Conservation (phyloP, 176 grass and related monocot species). For the Musa schizocarpa region DNA sequence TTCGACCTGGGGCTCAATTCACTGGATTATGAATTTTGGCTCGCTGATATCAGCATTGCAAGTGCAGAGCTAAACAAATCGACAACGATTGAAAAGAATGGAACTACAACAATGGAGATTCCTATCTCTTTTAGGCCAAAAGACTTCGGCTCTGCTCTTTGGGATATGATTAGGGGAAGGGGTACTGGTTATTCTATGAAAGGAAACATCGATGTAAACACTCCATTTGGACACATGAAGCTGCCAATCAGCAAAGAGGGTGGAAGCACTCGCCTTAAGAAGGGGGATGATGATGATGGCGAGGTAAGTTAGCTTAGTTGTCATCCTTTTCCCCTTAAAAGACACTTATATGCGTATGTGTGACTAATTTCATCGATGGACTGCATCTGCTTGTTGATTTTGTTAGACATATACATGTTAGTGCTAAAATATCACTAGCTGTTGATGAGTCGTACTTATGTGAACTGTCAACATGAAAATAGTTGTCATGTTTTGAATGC, state of each 20-base stretch:
- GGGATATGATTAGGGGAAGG: slow-evolving; percentile 96
- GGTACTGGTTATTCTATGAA: slow-evolving; percentile 80
- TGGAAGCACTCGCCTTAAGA: slow-evolving; percentile 77
- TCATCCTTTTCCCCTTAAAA: background rate
- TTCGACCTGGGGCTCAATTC: slow-evolving; percentile 72
- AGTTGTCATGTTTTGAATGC: background rate
- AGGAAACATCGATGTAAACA: slow-evolving; percentile 80
- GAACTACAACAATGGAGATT: slow-evolving; percentile 73
- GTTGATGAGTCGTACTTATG: background rate
- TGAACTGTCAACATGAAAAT: background rate
- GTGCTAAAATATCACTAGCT: background rate
- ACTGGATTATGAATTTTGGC: slow-evolving; percentile 91
- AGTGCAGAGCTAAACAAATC: slow-evolving; percentile 60
- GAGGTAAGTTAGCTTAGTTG: background rate
- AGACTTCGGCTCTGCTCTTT: slow-evolving; percentile 84
- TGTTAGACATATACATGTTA: background rate
- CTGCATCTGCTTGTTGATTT: background rate
- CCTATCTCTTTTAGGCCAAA: slow-evolving; percentile 88
- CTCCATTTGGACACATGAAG: slow-evolving; percentile 89
- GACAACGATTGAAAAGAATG: slow-evolving; percentile 66
- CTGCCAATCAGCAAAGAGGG: slow-evolving; percentile 84
- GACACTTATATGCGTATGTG: background rate
- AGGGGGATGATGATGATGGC: slow-evolving; percentile 36
- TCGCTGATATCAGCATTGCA: slow-evolving; percentile 58
- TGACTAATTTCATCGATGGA: background rate